Conservation (phyloP, 2,329 filamentous ascomycete genomes). For the Penicillium palitans region DNA sequence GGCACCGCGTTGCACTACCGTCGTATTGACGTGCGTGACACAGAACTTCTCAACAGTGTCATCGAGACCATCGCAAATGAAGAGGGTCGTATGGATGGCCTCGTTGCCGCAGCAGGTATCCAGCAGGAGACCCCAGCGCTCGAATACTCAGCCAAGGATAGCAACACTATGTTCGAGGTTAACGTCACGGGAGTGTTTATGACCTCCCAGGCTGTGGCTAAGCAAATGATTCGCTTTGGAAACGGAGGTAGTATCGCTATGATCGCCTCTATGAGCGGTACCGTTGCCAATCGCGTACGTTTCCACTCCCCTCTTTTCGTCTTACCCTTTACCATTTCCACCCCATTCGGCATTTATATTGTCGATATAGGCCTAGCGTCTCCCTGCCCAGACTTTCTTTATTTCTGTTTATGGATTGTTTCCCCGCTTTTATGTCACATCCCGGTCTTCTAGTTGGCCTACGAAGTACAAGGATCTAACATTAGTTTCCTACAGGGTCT, state of each 20-base stretch:
- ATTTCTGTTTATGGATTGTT: not conserved
- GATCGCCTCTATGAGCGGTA: conserved; percentile 64
- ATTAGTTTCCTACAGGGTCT: conserved; percentile 40
- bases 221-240: conserved; percentile 63
- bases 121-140: conserved; percentile 82
- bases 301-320: conserved; percentile 4
- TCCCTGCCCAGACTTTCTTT: not conserved
- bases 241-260: conserved; percentile 62
- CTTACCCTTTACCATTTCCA: not conserved
- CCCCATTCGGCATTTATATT: not conserved
- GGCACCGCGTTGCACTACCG: conserved; percentile 70
- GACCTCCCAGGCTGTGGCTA: conserved; percentile 63
- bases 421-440: conserved; percentile 1
- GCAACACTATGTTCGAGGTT: conserved; percentile 63
- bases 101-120: conserved; percentile 70
- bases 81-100: conserved; percentile 73
- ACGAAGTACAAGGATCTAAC: not conserved
- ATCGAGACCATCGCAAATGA: conserved; percentile 67
- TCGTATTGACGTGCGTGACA: conserved; percentile 76
- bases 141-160: conserved; percentile 68
- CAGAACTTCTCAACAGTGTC: conserved; percentile 64
- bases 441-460: not conserved
- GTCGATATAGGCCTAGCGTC: not conserved
- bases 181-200: conserved; percentile 64
- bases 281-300: conserved; percentile 56